Evolutionary conservation across 2,329 filamentous ascomycete species (phyloP).

Genomic region (Cercospora sp.): DNA sequence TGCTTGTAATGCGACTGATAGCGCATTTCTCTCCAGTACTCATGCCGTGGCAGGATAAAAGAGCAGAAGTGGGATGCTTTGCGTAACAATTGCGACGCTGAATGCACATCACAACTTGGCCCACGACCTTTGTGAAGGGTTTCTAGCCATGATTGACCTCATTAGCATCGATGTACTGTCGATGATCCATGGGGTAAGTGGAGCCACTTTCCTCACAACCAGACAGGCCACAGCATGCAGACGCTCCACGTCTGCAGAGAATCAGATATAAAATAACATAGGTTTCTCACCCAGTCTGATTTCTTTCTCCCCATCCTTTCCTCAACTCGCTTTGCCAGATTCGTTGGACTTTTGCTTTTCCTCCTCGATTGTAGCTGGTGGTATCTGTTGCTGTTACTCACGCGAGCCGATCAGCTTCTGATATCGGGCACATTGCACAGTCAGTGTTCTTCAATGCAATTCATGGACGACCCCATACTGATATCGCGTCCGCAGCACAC

Average conservation of each 20-base stretch:
- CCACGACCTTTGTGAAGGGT: neutral
- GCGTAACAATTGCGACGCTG: neutral
- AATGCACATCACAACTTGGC: neutral
- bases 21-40: neutral
- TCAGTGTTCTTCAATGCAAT: neutral
- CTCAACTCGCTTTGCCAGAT: neutral
- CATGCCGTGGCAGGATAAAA: neutral
- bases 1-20: neutral
- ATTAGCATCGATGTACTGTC: neutral
- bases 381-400: neutral
- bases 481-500: neutral
- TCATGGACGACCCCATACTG: neutral
- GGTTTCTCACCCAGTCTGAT: neutral
- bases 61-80: neutral
- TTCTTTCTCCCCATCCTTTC: neutral
- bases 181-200: neutral
- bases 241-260: neutral
- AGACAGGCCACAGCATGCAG: slow-evolving; percentile 22
- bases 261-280: neutral
- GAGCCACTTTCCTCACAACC: slow-evolving; percentile 4
- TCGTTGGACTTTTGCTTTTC: neutral
- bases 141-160: neutral
- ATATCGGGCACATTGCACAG: neutral
- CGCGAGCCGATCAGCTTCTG: neutral
- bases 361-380: neutral